Evolutionary conservation across 768 basidiomycete genomes (phyloP).

Genomic region (Panaeolus papilionaceus): DNA sequence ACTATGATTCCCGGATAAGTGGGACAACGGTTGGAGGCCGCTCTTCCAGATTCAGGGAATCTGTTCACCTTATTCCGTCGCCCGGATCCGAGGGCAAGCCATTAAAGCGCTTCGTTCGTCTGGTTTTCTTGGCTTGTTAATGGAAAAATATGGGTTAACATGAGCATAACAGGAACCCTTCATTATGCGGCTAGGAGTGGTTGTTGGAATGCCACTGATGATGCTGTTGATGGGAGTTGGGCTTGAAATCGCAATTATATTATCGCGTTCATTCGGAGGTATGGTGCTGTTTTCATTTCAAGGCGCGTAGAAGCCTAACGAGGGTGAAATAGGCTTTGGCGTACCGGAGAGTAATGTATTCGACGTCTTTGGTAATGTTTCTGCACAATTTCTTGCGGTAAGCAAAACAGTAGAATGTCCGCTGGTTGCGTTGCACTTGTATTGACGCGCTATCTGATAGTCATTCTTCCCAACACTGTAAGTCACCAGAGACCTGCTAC

Average conservation of each 20-base stretch:
- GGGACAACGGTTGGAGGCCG: constrained; percentile 17
- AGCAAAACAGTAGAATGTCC: constrained; percentile 16
- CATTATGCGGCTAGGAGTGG: constrained; percentile 41
- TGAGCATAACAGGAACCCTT: constrained; percentile 37
- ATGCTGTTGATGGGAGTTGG: constrained; percentile 55
- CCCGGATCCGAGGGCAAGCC: constrained; percentile 40
- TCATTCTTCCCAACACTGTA: constrained; percentile 64
- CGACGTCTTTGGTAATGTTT: constrained; percentile 56
- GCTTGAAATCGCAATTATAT: constrained; percentile 49
- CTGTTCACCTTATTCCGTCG: constrained; percentile 56
- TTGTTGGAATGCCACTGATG: constrained; percentile 43
- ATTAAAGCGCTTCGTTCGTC: constrained; percentile 51
- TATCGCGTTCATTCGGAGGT: constrained; percentile 40
- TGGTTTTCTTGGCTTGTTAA: not conserved
- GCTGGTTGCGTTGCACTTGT: not conserved
- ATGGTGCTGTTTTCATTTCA: not conserved
- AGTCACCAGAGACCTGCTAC: constrained; percentile 19
- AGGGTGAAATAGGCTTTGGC: constrained; percentile 50
- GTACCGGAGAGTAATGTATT: constrained; percentile 58
- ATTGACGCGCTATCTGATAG: constrained; percentile 36
- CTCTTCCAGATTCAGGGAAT: constrained; percentile 48
- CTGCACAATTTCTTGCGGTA: constrained; percentile 53
- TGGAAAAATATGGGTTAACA: not conserved
- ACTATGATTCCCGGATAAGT: constrained; percentile 19
- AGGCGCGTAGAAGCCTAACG: constrained; percentile 8